phyloP scores from a whole-genome alignment of 2,329 filamentous ascomycete species.

The Nigrospora oryzae region DNA sequence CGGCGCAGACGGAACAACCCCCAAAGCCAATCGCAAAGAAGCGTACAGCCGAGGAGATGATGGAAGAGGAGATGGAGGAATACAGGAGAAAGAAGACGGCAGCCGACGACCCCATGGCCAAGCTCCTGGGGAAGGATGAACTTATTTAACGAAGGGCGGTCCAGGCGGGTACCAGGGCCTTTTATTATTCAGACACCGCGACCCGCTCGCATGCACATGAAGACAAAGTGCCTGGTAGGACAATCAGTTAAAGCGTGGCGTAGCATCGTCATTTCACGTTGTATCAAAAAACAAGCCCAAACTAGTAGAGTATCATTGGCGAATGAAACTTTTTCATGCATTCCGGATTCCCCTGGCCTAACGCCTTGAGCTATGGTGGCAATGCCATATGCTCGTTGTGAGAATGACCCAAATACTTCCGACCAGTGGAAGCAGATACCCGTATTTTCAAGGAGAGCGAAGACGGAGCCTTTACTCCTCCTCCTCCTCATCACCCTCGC shows the following conservation, averaged over 20 bases:
- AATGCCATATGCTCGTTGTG: conserved; percentile 25
- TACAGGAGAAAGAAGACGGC: conserved; percentile 69
- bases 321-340: conserved; percentile 21
- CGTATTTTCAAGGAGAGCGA: conserved; percentile 6
- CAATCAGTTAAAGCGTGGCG: not conserved
- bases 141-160: conserved; percentile 31
- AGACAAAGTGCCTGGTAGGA: not conserved
- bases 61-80: conserved; percentile 79
- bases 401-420: conserved; percentile 16
- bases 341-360: conserved; percentile 34
- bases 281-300: conserved; percentile 3
- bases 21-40: conserved; percentile 45
- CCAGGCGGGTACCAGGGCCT: no score
- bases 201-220: not conserved
- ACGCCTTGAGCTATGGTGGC: conserved; percentile 43
- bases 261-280: not conserved
- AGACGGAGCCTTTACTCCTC: conserved; percentile 48
- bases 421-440: conserved; percentile 16
- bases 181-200: no score
- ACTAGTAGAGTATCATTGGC: conserved; percentile 12
- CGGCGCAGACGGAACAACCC: conserved; percentile 10
- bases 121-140: conserved; percentile 66
- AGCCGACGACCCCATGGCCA: conserved; percentile 81
- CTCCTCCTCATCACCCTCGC: conserved; percentile 77
- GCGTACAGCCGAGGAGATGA: conserved; percentile 70